Evolutionary conservation across 139 green algal species (phyloP).

Genomic region (Coelastrella sp.): DNA sequence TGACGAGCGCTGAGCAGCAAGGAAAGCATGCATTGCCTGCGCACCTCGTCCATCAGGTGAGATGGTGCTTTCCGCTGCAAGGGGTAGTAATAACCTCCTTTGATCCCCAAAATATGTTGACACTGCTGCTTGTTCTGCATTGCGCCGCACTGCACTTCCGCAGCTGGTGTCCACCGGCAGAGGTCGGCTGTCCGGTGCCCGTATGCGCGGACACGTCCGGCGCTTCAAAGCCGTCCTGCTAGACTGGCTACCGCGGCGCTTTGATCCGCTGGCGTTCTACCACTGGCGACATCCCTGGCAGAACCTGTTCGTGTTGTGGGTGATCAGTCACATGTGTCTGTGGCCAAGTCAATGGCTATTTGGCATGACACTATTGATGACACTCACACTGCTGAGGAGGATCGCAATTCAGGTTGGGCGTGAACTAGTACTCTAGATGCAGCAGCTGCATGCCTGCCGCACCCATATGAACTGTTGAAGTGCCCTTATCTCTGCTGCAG

Average conservation of each 20-base stretch:
- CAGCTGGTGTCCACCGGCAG: conserved; percentile 43
- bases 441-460: too few relatives aligned
- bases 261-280: conserved; percentile 47
- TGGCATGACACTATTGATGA: background rate
- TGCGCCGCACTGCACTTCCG: background rate
- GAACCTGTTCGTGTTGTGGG: conserved; percentile 45
- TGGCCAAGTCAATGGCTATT: conserved; percentile 30
- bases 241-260: conserved; percentile 41
- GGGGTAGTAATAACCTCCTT: too few relatives aligned
- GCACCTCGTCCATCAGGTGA: conserved; percentile 18
- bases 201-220: conserved; percentile 29
- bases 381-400: background rate
- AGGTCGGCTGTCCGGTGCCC: background rate
- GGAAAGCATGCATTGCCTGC: background rate
- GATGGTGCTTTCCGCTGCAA: background rate
- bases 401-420: conserved; percentile 32
- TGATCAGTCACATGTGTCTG: conserved; percentile 40
- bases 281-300: conserved; percentile 32
- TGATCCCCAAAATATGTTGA: too few relatives aligned
- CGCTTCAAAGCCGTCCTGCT: conserved; percentile 41
- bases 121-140: background rate
- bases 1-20: background rate
- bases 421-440: too few relatives aligned
- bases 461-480: too few relatives aligned
- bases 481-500: too few relatives aligned